Conservation (phyloP, 1,284 basidiomycete species). For the Rhodotorula mucilaginosa region DNA sequence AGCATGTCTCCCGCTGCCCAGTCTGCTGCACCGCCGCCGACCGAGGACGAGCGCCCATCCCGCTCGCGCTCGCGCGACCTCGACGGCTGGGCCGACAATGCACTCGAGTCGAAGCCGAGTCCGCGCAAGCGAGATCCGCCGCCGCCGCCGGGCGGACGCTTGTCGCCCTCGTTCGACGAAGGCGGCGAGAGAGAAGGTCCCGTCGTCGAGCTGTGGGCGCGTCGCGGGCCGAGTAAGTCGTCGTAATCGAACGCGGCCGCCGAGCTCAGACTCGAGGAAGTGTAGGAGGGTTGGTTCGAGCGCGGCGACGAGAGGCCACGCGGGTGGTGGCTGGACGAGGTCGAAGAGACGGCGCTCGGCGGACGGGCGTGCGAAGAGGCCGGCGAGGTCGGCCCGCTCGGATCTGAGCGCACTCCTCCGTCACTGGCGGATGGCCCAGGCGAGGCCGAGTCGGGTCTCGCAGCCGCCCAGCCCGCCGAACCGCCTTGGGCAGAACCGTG, state of each 20-base stretch:
- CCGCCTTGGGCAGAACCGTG: not conserved
- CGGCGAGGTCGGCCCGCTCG: conserved; percentile 3
- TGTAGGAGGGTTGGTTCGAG: not conserved
- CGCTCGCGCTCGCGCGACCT: not conserved
- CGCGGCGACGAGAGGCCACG: conserved; percentile 1
- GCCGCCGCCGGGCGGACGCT: not conserved
- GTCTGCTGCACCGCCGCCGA: no score
- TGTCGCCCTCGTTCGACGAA: conserved; percentile 15
- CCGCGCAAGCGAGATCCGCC: conserved; percentile 3
- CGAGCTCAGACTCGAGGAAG: conserved; percentile 5
- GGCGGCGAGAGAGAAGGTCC: conserved; percentile 7
- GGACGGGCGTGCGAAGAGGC: conserved; percentile 5
- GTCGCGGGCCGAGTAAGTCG: conserved; percentile 24
- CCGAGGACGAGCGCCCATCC: not conserved
- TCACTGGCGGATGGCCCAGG: not conserved
- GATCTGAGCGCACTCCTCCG: not conserved
- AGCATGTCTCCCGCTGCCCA: not conserved
- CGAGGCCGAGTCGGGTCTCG: not conserved
- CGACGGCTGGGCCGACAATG: no score
- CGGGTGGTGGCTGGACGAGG: not conserved
- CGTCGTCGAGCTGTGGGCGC: not conserved
- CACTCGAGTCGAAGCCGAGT: not conserved
- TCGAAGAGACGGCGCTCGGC: conserved; percentile 15
- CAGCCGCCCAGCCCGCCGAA: not conserved
- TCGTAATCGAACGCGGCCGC: conserved; percentile 24